Conservation (phyloP, 257 asterid species). For the Solanum dulcamara region DNA sequence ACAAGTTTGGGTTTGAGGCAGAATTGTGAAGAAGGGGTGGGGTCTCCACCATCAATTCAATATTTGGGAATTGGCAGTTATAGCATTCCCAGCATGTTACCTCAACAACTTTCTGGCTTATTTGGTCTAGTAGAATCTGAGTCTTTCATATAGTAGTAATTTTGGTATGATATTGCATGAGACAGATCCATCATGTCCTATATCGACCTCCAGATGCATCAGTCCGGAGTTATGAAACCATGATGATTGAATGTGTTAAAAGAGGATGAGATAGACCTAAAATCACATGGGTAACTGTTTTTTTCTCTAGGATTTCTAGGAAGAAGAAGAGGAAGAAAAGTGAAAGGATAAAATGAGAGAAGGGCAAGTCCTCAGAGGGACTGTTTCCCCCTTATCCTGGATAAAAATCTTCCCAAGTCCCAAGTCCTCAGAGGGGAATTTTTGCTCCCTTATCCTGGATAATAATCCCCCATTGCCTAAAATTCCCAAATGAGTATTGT, state of each 20-base stretch:
- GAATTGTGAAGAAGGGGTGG: background rate
- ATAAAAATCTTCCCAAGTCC: background rate
- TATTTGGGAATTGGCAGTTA: background rate
- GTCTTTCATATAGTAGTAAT: background rate
- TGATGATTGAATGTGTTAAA: background rate
- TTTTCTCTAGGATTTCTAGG: background rate
- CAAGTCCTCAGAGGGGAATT: background rate
- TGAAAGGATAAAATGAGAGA: background rate
- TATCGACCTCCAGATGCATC: background rate
- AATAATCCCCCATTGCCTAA: background rate
- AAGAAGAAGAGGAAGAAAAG: background rate
- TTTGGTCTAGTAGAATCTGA: background rate
- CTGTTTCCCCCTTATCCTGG: background rate
- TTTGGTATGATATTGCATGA: background rate
- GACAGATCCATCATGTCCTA: background rate
- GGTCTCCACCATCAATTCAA: background rate
- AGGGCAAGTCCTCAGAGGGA: background rate
- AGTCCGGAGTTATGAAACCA: background rate
- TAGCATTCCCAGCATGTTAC: background rate
- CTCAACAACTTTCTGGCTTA: background rate
- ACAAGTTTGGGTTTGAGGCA: background rate
- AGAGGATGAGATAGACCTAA: background rate
- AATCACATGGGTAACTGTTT: background rate
- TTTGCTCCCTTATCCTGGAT: background rate
- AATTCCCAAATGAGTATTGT: background rate